These are phyloP conservation scores for Cytospora chrysosperma DNA, from an alignment of 2,329 filamentous ascomycete species.

Conservation along the genomic window DNA sequence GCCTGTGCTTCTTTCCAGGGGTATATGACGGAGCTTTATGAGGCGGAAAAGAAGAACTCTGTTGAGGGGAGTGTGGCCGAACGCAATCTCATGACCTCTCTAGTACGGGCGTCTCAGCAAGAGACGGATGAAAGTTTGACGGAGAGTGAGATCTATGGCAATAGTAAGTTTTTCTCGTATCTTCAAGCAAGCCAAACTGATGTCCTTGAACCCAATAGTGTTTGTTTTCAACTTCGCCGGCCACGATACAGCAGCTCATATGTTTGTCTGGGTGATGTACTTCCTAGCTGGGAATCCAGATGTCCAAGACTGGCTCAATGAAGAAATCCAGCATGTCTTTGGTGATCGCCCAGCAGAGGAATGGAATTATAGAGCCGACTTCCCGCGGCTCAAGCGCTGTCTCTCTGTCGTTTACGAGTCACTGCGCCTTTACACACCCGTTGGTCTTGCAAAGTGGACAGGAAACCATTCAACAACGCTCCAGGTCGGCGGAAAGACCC, in stretches of 20 bases:
- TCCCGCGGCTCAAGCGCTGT: conserved; percentile 42
- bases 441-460: conserved; percentile 26
- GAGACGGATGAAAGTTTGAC: conserved; percentile 29
- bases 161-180: conserved; percentile 27
- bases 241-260: conserved; percentile 50
- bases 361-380: conserved; percentile 38
- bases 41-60: conserved; percentile 15
- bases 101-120: conserved; percentile 13
- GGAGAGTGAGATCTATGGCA: conserved; percentile 47
- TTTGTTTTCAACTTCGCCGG: conserved; percentile 51
- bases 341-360: conserved; percentile 26
- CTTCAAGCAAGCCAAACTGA: not conserved
- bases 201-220: conserved; percentile 26
- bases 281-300: conserved; percentile 45
- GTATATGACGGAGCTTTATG: conserved; percentile 33
- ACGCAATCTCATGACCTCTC: conserved; percentile 1
- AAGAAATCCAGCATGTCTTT: conserved; percentile 37
- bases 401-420: conserved; percentile 43
- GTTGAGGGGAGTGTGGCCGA: no score
- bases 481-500: conserved; percentile 22
- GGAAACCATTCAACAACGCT: not conserved
- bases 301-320: conserved; percentile 45
- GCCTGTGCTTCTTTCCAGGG: conserved; percentile 31
- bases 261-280: conserved; percentile 41
- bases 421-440: conserved; percentile 40